Conservation (phyloP, 1,284 basidiomycete genomes). For the Trichosporon sp. region DNA sequence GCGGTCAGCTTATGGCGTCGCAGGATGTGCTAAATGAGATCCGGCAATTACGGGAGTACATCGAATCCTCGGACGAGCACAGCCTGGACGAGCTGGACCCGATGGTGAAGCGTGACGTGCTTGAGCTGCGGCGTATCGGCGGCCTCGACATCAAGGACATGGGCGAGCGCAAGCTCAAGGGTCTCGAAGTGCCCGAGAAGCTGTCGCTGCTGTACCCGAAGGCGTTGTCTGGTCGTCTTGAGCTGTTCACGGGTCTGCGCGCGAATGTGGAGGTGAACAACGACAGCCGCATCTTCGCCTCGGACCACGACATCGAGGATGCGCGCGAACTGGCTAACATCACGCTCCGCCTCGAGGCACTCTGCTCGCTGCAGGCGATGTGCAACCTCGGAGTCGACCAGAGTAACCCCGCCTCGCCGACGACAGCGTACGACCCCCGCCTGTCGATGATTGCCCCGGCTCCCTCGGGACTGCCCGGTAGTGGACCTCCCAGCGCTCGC, state of each 20-base stretch:
- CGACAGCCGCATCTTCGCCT: constrained; percentile 51
- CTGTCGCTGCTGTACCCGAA: constrained; percentile 79
- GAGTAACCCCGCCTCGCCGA: neutral
- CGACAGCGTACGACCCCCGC: neutral
- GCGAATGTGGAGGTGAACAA: constrained; percentile 50
- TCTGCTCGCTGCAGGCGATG: constrained; percentile 56
- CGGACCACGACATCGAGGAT: constrained; percentile 67
- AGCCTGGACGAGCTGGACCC: constrained; percentile 38
- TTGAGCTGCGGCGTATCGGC: constrained; percentile 59
- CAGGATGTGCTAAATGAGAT: constrained; percentile 84
- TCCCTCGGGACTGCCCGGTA: too few species aligned
- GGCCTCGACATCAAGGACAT: constrained; percentile 64
- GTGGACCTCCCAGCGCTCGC: constrained; percentile 3
- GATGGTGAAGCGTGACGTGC: constrained; percentile 44
- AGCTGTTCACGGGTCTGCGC: constrained; percentile 53
- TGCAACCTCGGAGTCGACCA: too few species aligned
- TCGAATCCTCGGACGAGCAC: constrained; percentile 53
- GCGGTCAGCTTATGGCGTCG: constrained; percentile 92
- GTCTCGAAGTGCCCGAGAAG: constrained; percentile 81
- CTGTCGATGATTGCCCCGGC: neutral
- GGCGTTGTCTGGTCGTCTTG: constrained; percentile 66
- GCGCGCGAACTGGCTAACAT: constrained; percentile 70
- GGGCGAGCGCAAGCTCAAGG: constrained; percentile 90
- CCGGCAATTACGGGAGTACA: constrained; percentile 49
- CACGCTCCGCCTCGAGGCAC: constrained; percentile 75